A percentile compares a stretch with the other conserved stretches of the same genome.
Conservation (phyloP, 1,139 yeast genomes). For the Williopsis jadinii region DNA sequence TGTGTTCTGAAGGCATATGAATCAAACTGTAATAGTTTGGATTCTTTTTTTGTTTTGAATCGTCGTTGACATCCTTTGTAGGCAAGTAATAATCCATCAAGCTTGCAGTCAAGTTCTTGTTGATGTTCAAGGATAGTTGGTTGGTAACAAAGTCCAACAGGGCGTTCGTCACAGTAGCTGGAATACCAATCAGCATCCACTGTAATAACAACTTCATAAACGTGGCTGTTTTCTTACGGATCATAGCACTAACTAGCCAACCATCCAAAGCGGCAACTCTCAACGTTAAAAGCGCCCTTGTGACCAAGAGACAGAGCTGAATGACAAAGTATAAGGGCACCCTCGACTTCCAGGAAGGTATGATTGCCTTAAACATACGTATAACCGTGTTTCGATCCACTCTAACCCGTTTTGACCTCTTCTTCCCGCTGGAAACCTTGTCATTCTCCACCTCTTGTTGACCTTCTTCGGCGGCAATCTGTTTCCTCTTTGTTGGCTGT, state of each 20-base stretch:
- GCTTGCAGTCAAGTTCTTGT: conserved; percentile 57
- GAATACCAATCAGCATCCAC: conserved; percentile 85
- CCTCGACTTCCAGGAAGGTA: conserved; percentile 28
- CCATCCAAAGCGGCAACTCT: conserved; percentile 89
- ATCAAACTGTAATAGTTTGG: conserved; percentile 48
- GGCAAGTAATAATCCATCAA: conserved; percentile 68
- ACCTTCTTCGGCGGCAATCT: background rate
- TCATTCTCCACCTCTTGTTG: conserved; percentile 9
- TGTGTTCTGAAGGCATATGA: conserved; percentile 48
- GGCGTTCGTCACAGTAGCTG: conserved; percentile 79
- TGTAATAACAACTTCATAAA: conserved; percentile 59
- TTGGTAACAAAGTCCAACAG: conserved; percentile 66
- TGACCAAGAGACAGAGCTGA: conserved; percentile 57
- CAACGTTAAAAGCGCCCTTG: conserved; percentile 69
- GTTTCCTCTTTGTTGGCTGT: conserved; percentile 4
- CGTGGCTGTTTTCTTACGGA: conserved; percentile 57
- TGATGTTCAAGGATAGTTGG: conserved; percentile 56
- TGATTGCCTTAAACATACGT: conserved; percentile 10
- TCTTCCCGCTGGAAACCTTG: conserved; percentile 15
- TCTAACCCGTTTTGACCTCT: conserved; percentile 3
- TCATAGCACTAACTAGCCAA: conserved; percentile 72
- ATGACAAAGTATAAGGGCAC: conserved; percentile 41
- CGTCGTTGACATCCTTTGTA: conserved; percentile 28
- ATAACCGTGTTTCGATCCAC: conserved; percentile 30
- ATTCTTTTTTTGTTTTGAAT: conserved; percentile 23